Conservation (phyloP, 768 basidiomycete genomes). For the Vararia minispora region DNA sequence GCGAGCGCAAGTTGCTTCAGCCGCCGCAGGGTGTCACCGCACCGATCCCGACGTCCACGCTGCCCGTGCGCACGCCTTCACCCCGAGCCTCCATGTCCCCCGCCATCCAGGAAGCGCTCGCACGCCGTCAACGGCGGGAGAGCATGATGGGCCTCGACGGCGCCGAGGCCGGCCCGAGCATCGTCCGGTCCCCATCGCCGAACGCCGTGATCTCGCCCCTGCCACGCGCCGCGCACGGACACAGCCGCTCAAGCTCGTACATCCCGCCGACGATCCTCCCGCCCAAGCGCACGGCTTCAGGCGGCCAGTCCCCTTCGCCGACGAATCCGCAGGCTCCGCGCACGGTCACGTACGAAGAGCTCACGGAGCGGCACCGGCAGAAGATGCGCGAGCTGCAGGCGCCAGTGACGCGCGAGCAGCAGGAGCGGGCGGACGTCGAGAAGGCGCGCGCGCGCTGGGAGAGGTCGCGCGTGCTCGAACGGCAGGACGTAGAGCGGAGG, state of each 20-base stretch:
- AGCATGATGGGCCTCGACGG: conserved; percentile 39
- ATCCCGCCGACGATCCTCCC: conserved; percentile 33
- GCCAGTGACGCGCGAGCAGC: conserved; percentile 72
- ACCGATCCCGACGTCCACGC: conserved; percentile 59
- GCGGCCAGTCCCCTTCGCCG: conserved; percentile 32
- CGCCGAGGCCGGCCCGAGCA: neutral
- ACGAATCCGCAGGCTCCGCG: conserved; percentile 39
- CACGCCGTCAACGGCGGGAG: conserved; percentile 60
- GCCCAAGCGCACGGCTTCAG: conserved; percentile 26
- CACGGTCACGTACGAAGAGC: conserved; percentile 76
- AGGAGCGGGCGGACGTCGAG: conserved; percentile 62
- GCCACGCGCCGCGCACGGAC: conserved; percentile 5
- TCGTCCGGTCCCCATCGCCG: conserved; percentile 1
- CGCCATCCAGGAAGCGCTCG: conserved; percentile 67
- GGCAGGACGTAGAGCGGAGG: conserved; percentile 57
- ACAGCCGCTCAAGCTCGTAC: conserved; percentile 17
- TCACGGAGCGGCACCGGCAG: conserved; percentile 76
- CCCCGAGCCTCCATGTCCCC: conserved; percentile 48
- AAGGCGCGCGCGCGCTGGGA: conserved; percentile 82
- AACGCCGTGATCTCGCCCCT: neutral
- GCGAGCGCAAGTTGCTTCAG: conserved; percentile 74
- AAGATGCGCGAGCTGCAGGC: conserved; percentile 75
- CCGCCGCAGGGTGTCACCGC: conserved; percentile 72
- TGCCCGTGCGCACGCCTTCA: conserved; percentile 21
- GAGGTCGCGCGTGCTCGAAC: conserved; percentile 60